These are phyloP conservation scores for Exophiala xenobiotica DNA, from an alignment of 2,329 filamentous ascomycete genomes.

Conservation along the genomic window DNA sequence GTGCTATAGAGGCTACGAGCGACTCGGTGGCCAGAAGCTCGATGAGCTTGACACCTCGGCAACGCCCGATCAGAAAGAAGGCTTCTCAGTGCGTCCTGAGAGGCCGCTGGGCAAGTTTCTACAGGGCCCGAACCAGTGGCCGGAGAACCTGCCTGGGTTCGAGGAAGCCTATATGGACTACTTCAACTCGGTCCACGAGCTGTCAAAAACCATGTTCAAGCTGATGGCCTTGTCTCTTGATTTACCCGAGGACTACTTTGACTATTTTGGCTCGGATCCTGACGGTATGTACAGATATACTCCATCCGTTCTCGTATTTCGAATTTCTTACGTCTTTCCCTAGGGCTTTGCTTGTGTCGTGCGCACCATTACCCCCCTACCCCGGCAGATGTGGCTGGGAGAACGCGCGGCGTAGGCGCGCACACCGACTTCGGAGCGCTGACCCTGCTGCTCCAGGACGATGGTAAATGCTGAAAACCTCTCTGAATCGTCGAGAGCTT, in stretches of 20 bases:
- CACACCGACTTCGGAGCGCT: constrained; percentile 48
- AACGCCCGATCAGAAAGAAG: constrained; percentile 5
- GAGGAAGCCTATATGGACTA: constrained; percentile 14
- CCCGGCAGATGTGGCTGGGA: constrained; percentile 25
- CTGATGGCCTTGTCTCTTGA: constrained; percentile 12
- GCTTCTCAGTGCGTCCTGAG: constrained; percentile 3
- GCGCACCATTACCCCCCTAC: constrained; percentile 41
- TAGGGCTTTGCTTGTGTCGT: constrained; percentile 3
- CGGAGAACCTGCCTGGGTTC: constrained; percentile 4
- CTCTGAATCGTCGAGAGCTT: no score
- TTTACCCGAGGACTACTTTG: constrained; percentile 16
- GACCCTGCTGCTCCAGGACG: constrained; percentile 46
- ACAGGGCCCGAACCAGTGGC: constrained; percentile 19
- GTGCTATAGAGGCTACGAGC: constrained; percentile 5
- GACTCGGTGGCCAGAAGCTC: not conserved
- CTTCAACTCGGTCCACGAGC: constrained; percentile 7
- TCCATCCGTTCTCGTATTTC: not conserved
- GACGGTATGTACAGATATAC: constrained; percentile 15
- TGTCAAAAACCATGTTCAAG: constrained; percentile 15
- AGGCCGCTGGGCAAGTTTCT: constrained; percentile 20
- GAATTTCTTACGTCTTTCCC: not conserved
- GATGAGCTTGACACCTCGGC: constrained; percentile 1
- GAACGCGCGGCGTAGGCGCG: constrained; percentile 29
- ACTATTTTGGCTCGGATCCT: constrained; percentile 13
- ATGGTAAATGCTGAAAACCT: no score